Evolutionary conservation across 805 yeast genomes (phyloP).

Genomic region (Ogataea paraovalis): DNA sequence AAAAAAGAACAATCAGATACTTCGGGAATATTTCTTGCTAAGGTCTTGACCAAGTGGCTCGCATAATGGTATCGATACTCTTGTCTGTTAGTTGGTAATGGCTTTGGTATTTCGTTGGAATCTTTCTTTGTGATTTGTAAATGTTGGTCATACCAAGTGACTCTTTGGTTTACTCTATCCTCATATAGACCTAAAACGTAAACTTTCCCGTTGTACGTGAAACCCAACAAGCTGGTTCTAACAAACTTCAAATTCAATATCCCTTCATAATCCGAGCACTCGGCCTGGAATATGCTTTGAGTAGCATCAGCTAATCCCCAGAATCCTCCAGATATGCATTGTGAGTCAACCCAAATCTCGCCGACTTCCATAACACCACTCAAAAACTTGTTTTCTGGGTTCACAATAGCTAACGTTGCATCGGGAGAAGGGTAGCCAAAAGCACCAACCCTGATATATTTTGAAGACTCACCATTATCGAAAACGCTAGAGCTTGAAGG

Average conservation of each 20-base stretch:
- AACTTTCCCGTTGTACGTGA: constrained; percentile 79
- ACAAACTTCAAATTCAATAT: constrained; percentile 71
- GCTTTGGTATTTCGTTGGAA: constrained; percentile 1
- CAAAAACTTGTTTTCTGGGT: constrained; percentile 81
- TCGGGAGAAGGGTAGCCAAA: constrained; percentile 95
- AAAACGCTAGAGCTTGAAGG: constrained; percentile 44
- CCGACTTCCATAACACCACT: constrained; percentile 81
- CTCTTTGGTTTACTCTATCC: constrained; percentile 79
- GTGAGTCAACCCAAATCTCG: constrained; percentile 96
- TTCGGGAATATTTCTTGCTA: constrained; percentile 75
- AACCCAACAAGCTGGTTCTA: constrained; percentile 89
- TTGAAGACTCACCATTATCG: constrained; percentile 37
- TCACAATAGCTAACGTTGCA: constrained; percentile 88
- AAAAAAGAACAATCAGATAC: constrained; percentile 90
- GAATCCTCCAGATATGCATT: constrained; percentile 85
- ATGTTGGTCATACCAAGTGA: constrained; percentile 60
- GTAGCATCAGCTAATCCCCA: constrained; percentile 72
- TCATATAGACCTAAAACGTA: constrained; percentile 88
- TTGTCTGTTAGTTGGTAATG: constrained; percentile 6
- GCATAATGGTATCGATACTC: constrained; percentile 70
- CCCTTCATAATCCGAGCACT: constrained; percentile 70
- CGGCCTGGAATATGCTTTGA: constrained; percentile 73
- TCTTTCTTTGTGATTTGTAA: constrained; percentile 14
- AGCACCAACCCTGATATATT: constrained; percentile 71
- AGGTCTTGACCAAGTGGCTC: constrained; percentile 78